Evolutionary conservation across 345 rosid species (phyloP), one percentile per base, ranked within the genome.

Genomic region (Pugionium cornutum): DNA sequence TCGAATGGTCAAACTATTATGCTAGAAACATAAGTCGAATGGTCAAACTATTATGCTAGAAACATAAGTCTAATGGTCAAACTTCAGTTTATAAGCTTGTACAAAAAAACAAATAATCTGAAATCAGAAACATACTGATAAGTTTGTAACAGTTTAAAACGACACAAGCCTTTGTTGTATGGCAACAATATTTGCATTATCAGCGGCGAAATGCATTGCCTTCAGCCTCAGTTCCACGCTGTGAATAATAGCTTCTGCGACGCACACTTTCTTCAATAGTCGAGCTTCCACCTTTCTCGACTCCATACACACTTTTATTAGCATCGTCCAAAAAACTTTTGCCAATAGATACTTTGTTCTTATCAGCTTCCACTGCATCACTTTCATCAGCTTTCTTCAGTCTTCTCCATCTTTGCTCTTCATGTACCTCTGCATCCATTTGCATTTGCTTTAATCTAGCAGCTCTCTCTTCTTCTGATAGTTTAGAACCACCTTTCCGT

Each of bases 191-290:
- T 40, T 43, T 44, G 69, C 7, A 32, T 27, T 68, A 68, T 81
- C 77, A 85, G 6, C 94, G 89, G 10, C 96, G 81, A 68, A 94
- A 94, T 27, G 96, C 95, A 76, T 86, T 89, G 76, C 96, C 84
- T 79, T 86, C 86, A 10, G 75, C 83, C 74, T 76, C 90, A 45
- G 75, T 67, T 71, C 88, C 83, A 2, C 90, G 89, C 65, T 91
- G 99, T 3, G 82, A 89, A 69, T 86, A 90, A 68, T 85, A 79
- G 7, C 90, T 75, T 67, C 96, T 69, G 4, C 99, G 96, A 25
- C 97, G 92, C 4, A 94, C 97, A 6, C 97, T 94, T 76, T 86
- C 96, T 75, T 86, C 97, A 5, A 90, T 86, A 2, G 96, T 86
- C 26, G 90, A 76, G 79, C 92, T 90, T 51, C 99, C 99, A 0